Evolutionary conservation across 306 rosid genomes (phyloP), one percentile per base, ranked within the genome.

Genomic region (Begonia masoniana): DNA sequence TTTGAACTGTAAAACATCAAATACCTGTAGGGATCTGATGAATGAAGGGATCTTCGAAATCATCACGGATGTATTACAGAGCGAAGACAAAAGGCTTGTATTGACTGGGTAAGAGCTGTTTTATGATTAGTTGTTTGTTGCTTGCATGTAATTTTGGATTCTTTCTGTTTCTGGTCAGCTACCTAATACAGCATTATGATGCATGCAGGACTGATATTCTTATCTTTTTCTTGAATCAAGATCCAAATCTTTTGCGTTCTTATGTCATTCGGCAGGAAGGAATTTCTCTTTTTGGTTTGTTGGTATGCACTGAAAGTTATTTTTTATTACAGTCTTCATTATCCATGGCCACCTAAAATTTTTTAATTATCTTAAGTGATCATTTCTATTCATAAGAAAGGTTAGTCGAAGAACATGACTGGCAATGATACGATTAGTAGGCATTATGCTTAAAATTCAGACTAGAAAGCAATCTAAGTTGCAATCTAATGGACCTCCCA

Each of bases 191-290:
- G 68, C 63, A 67, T 72, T 82, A 68, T 75, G 67, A 81, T 78
- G 83, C 9, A 73, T 89, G 94, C 97, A 89, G 97, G 76, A 85
- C 97, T 82, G 97, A 89, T 71, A 82, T 89, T 81, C 94, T 89
- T 64, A 79, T 80, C 75, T 94, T 89, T 76, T 89, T 89, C 79
- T 70, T 82, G 85, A 85, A 80, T 76, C 97, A 89, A 71, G 97
- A 89, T 80, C 97, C 97, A 58, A 80, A 73, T 68, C 94, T 89
- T 74, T 74, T 89, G 67, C 85, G 95, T 48, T 82, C 95, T 9
- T 82, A 82, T 71, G 89, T 89, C 76, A 89, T 85, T 76, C 77
- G 79, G 41, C 93, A 54, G 68, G 97, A 89, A 73, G 97, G 97
- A 64, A 49, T 73, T 61, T 71, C 79, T 46, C 97, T 89, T 66